Evolutionary conservation across 2,329 filamentous ascomycete species (phyloP).

Genomic region (Hymenoscyphus fructigenus): DNA sequence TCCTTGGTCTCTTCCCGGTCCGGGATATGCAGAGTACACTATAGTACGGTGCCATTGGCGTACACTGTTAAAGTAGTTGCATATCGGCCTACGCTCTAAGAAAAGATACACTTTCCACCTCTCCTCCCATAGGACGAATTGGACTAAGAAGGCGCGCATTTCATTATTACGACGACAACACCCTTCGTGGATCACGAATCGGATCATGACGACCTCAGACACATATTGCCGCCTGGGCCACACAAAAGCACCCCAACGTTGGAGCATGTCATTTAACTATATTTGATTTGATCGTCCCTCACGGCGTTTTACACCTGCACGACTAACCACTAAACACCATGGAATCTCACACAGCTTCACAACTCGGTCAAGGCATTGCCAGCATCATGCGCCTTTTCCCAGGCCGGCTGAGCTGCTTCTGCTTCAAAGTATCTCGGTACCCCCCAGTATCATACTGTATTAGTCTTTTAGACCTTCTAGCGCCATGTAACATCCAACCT

Average conservation of each 20-base stretch:
- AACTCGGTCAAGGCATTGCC: neutral
- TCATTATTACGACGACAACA: neutral
- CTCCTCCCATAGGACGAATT: neutral
- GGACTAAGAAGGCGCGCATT: neutral
- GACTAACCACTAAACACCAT: neutral
- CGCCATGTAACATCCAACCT: no score
- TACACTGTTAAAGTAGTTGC: neutral
- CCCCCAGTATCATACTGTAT: no score
- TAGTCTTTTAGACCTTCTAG: no score
- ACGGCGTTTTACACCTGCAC: slow-evolving; percentile 22
- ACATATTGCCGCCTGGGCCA: neutral
- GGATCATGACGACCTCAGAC: neutral
- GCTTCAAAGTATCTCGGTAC: neutral
- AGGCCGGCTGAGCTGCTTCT: neutral
- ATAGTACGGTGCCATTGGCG: neutral
- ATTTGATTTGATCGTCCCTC: slow-evolving; percentile 26
- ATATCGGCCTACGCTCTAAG: neutral
- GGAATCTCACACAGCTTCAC: neutral
- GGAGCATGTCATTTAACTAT: neutral
- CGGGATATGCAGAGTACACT: neutral
- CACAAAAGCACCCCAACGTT: neutral
- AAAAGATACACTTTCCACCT: neutral
- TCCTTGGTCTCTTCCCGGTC: neutral
- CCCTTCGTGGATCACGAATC: neutral
- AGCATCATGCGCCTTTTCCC: neutral